Percentiles rank a stretch among this genome's conserved stretches.
These are phyloP conservation scores for Leccinellum luteum DNA, from an alignment of 768 basidiomycete species.

Conservation along the genomic window DNA sequence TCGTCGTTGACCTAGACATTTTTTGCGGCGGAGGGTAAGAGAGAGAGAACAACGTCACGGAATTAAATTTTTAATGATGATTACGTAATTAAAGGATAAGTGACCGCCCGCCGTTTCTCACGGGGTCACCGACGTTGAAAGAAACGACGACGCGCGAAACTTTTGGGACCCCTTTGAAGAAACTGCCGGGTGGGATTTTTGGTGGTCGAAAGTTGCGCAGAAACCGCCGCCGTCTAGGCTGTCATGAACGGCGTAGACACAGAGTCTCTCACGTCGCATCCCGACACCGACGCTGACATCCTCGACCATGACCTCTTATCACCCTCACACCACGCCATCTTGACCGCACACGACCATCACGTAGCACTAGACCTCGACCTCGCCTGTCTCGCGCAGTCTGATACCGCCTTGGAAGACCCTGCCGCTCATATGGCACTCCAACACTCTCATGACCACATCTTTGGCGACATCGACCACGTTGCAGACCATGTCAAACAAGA, in stretches of 20 bases:
- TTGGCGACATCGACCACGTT: slow-evolving; percentile 35
- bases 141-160: slow-evolving; percentile 18
- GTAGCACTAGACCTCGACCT: slow-evolving; percentile 29
- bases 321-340: slow-evolving; percentile 26
- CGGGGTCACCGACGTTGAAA: slow-evolving; percentile 24
- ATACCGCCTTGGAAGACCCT: slow-evolving; percentile 27
- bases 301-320: slow-evolving; percentile 33
- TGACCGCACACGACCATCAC: slow-evolving; percentile 32
- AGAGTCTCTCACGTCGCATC: slow-evolving; percentile 32
- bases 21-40: too few relatives aligned
- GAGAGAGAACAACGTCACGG: slow-evolving; percentile 2
- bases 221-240: slow-evolving; percentile 22
- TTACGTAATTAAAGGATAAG: slow-evolving; percentile 27
- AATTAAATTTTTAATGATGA: not conserved
- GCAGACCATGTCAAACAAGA: slow-evolving; percentile 31
- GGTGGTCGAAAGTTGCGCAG: slow-evolving; percentile 17
- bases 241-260: slow-evolving; percentile 45
- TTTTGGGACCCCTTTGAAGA: slow-evolving; percentile 5
- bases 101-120: slow-evolving; percentile 17
- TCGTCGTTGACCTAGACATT: slow-evolving; percentile 36
- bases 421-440: slow-evolving; percentile 27
- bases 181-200: not conserved
- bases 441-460: slow-evolving; percentile 32
- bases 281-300: slow-evolving; percentile 32
- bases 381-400: slow-evolving; percentile 26